phyloP scores from a whole-genome alignment of 2,329 filamentous ascomycete genomes.

The Talaromyces marneffei region DNA sequence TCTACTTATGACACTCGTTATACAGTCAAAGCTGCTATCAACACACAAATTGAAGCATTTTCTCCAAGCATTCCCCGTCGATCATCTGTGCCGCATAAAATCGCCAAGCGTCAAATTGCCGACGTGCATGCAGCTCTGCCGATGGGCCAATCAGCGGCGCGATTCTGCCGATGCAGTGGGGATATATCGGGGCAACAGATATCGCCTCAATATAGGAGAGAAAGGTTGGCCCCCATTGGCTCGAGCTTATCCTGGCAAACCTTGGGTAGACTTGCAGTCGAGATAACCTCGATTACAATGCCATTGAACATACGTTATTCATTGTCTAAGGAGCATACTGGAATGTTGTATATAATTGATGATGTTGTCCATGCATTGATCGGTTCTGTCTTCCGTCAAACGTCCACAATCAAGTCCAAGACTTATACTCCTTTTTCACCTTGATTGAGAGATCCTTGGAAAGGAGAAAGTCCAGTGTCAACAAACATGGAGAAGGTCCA shows the following conservation, averaged over 20 bases:
- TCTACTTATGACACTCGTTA: neutral
- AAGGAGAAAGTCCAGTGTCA: neutral
- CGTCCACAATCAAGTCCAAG: neutral
- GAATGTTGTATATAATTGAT: neutral
- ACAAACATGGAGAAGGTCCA: neutral
- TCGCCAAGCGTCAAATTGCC: slow-evolving; percentile 11
- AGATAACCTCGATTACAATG: neutral
- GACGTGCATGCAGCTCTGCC: slow-evolving; percentile 4
- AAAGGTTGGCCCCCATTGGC: neutral
- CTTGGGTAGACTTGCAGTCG: neutral
- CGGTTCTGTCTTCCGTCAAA: neutral
- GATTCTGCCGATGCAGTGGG: neutral
- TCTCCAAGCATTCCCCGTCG: neutral
- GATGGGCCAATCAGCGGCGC: neutral
- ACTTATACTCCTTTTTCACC: neutral
- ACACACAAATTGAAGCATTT: neutral
- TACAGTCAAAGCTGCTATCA: neutral
- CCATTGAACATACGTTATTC: neutral
- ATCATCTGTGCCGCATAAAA: neutral
- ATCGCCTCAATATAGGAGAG: neutral
- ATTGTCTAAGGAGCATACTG: neutral
- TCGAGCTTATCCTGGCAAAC: neutral
- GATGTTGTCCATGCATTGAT: neutral
- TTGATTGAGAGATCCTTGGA: neutral
- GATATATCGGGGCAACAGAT: neutral